Conservation (phyloP, 73 alveolate genomes). For the Paramecium sexaurelia region DNA sequence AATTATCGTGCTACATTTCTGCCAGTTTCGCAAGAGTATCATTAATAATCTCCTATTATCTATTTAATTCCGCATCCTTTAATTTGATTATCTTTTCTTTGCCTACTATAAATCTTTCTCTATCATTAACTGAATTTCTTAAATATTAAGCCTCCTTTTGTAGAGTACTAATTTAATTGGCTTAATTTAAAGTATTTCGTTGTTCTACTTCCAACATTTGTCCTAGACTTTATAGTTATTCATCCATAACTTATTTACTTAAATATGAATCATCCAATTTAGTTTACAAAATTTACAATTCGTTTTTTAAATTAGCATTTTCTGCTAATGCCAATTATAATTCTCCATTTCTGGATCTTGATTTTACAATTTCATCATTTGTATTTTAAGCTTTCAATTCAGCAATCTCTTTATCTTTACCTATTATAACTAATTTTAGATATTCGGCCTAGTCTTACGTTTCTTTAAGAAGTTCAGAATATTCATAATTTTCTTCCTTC, state of each 20-base stretch:
- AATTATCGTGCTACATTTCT: conserved; percentile 31
- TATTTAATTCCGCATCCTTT: conserved; percentile 17
- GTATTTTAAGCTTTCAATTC: background rate
- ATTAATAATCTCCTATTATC: background rate
- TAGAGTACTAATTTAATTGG: conserved; percentile 18
- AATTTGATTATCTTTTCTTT: conserved; percentile 32
- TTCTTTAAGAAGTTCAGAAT: background rate
- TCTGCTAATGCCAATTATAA: conserved; percentile 32
- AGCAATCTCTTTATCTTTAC: conserved; percentile 16
- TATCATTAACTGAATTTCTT: conserved; percentile 31
- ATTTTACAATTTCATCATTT: conserved; percentile 24
- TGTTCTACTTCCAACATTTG: conserved; percentile 39
- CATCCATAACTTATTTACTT: conserved; percentile 23
- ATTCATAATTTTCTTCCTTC: conserved; percentile 23
- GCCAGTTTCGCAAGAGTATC: conserved; percentile 14
- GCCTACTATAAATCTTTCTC: conserved; percentile 38
- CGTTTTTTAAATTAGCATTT: conserved; percentile 36
- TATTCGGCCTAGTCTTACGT: conserved; percentile 44
- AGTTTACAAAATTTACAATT: conserved; percentile 1
- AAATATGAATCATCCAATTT: conserved; percentile 11
- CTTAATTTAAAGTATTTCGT: conserved; percentile 40
- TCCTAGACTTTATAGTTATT: conserved; percentile 15
- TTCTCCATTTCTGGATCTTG: conserved; percentile 4
- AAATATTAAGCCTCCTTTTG: conserved; percentile 40
- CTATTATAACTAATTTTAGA: background rate